Conservation (phyloP, 176 grass and related monocot genomes). For the Pharus latifolius region DNA sequence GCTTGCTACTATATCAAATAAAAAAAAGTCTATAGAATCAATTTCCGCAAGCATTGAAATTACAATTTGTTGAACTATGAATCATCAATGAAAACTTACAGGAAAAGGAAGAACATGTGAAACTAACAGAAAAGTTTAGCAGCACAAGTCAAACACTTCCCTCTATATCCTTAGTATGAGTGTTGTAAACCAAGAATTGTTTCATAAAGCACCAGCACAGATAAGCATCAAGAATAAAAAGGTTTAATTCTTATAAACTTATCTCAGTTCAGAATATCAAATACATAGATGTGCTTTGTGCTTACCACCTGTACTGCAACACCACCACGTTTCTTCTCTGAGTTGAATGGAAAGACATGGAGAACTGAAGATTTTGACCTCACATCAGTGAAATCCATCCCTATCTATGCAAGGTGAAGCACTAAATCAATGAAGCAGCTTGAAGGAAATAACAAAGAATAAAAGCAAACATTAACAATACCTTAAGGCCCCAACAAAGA, state of each 20-base stretch:
- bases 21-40: conserved; percentile 9
- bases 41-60: neutral
- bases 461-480: conserved; percentile 22
- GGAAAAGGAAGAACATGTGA: neutral
- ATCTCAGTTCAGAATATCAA: neutral
- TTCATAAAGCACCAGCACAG: neutral
- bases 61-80: neutral
- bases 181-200: neutral
- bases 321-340: conserved; percentile 93
- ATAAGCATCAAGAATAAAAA: neutral
- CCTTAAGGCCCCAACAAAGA: conserved; percentile 90
- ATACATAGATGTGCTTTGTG: neutral
- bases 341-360: conserved; percentile 88
- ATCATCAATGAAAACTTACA: neutral
- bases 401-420: conserved; percentile 47
- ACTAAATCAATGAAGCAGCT: neutral
- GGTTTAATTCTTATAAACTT: neutral
- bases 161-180: neutral
- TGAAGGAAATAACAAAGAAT: neutral
- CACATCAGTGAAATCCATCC: conserved; percentile 64
- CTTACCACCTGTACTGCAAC: conserved; percentile 65
- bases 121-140: neutral
- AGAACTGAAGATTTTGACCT: conserved; percentile 54
- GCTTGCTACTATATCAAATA: neutral
- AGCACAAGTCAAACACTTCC: neutral